Base-by-base conservation (phyloP, 108 stramenopile species). In the Craspedostauros australis region DNA sequence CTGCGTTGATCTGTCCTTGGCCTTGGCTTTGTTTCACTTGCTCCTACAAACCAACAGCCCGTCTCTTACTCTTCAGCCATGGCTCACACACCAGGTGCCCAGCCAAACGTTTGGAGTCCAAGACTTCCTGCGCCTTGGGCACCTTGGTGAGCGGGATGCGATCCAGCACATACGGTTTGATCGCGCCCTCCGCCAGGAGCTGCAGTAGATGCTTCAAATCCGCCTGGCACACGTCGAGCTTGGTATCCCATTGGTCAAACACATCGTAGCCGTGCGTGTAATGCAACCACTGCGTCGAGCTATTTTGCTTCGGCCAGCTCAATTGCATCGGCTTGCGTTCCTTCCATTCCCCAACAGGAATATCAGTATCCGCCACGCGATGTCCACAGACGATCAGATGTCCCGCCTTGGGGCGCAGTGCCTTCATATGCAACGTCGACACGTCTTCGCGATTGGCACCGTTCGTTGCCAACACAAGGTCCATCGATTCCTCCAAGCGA, bases 61-160 rank as follows among this genome's bases (percentile, higher is more conserved):
- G 66, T 24, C 54, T 68, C 51, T 75, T 75, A n/a, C 41, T 57
- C 19, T 59, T 62, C 42, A 79, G 56, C 78, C 78, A 79, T 39
- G 78, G 78, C 42, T 79, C 78, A 54, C 78, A 79, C 9, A 79
- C 73, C 20, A 79, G 27, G 54, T 72, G 72, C 5, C 78, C 74
- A 18, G 55, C 54, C 11, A 70, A 27, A 25, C 60, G 39, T 5
- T 50, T 31, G 1, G 52, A 28, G 39, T 77, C 76, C 16, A 77
- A 19, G 27, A 69, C 34, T 16, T 68, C 63, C n/a, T 77, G 76
- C 1, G 76, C 76, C 39, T 67, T 54, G 9, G 62, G 45, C 8
- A 77, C 76, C 30, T 73, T 72, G 37, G 20, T 34, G 42, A 77
- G 33, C 21, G 76, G 62, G 44, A 77, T 49, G 2, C 76, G 62